These are phyloP conservation scores for Pestalotiopsis sp. DNA, from an alignment of 2,329 filamentous ascomycete species.

Conservation along the genomic window DNA sequence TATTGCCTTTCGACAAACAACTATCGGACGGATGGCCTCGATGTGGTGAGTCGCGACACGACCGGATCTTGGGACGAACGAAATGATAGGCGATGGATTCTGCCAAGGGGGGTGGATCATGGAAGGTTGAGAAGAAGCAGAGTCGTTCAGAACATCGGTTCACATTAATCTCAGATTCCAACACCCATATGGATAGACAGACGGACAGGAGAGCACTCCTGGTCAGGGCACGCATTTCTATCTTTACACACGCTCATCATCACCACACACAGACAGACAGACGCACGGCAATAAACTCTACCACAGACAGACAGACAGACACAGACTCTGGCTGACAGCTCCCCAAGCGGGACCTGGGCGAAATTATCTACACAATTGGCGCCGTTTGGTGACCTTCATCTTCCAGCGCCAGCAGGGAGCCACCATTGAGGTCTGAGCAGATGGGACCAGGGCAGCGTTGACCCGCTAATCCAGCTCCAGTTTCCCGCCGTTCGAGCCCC, in stretches of 20 bases:
- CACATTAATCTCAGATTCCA: neutral
- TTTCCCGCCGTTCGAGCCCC: neutral
- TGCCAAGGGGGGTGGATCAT: neutral
- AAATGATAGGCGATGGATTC: neutral
- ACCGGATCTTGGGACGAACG: neutral
- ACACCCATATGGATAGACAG: neutral
- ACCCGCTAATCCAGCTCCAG: neutral
- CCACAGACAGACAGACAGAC: neutral
- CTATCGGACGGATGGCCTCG: neutral
- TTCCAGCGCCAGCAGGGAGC: neutral
- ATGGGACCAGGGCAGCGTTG: neutral
- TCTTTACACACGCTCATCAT: neutral
- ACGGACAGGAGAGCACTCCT: neutral
- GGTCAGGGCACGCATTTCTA: neutral
- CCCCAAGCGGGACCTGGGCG: neutral
- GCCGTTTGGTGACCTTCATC: slow-evolving; percentile 3
- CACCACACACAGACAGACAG: neutral
- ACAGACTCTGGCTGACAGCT: neutral
- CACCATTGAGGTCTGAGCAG: neutral
- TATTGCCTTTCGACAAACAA: neutral
- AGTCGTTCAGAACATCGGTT: neutral
- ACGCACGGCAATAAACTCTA: neutral
- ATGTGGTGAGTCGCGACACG: neutral
- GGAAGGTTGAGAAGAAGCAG: neutral
- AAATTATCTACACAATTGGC: slow-evolving; percentile 5